A percentile compares a stretch with the other conserved stretches of the same genome.
These are phyloP conservation scores for Globisporangium canariense DNA, from an alignment of 352 stramenopile species.

Conservation along the genomic window DNA sequence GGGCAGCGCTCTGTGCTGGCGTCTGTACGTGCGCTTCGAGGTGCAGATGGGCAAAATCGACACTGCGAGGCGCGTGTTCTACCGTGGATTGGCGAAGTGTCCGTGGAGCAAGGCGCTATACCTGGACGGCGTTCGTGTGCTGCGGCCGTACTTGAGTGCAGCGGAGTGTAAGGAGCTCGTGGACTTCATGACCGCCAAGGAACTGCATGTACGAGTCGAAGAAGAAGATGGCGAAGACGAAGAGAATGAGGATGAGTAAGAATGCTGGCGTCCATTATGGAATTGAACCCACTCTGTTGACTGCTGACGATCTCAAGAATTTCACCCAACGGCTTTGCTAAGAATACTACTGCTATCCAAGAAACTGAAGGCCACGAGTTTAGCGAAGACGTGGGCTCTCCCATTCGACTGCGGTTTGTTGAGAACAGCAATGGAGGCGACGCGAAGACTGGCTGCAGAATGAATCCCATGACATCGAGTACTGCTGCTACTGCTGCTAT, in stretches of 20 bases:
- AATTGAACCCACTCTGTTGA: background rate
- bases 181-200: constrained; percentile 67
- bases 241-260: constrained; percentile 22
- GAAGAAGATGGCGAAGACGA: constrained; percentile 1
- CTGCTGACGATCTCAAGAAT: background rate
- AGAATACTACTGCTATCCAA: background rate
- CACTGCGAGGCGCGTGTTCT: constrained; percentile 65
- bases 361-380: too few species aligned
- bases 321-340: background rate
- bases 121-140: constrained; percentile 53
- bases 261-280: background rate
- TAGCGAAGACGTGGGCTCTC: background rate
- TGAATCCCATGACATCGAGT: background rate
- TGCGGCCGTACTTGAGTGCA: constrained; percentile 62
- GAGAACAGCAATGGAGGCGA: background rate
- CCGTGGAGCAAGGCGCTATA: constrained; percentile 82
- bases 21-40: constrained; percentile 78
- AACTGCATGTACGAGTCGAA: constrained; percentile 53
- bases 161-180: constrained; percentile 62
- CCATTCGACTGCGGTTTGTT: background rate
- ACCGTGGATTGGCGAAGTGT: constrained; percentile 62
- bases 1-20: constrained; percentile 58
- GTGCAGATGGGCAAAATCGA: constrained; percentile 66
- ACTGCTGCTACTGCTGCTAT: background rate
- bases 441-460: background rate